Evolutionary conservation across 2,329 filamentous ascomycete genomes (phyloP).

Genomic region (Aspergillus awamori): DNA sequence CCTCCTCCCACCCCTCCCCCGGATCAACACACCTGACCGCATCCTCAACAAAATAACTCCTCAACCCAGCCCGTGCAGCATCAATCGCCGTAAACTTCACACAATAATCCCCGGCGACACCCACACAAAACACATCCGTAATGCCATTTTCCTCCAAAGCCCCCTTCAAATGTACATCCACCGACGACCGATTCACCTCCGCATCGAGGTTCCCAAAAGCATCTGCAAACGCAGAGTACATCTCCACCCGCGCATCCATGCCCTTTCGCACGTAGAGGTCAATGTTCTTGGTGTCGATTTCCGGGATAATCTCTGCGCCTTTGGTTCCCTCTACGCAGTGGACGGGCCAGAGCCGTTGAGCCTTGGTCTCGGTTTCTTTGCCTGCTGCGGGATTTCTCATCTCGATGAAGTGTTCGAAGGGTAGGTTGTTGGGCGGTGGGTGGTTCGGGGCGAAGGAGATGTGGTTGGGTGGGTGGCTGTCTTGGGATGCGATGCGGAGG

Average conservation of each 20-base stretch:
- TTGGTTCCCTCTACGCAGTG: slow-evolving; percentile 80
- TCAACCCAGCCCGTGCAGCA: slow-evolving; percentile 74
- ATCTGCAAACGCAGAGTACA: slow-evolving; percentile 91
- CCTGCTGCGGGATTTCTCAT: slow-evolving; percentile 55
- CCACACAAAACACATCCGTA: slow-evolving; percentile 82
- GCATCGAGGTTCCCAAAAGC: slow-evolving; percentile 62
- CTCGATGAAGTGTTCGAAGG: slow-evolving; percentile 67
- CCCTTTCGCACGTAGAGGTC: slow-evolving; percentile 78
- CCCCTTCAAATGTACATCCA: slow-evolving; percentile 62
- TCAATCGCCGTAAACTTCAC: slow-evolving; percentile 81
- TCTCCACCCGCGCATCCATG: slow-evolving; percentile 72
- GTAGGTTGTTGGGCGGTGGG: slow-evolving; percentile 59
- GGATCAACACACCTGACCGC: slow-evolving; percentile 73
- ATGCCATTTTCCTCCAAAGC: slow-evolving; percentile 61
- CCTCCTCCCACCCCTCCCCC: slow-evolving; percentile 57
- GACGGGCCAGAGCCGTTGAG: slow-evolving; percentile 78
- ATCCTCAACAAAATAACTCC: slow-evolving; percentile 75
- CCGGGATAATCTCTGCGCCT: slow-evolving; percentile 73
- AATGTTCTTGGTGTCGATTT: slow-evolving; percentile 64
- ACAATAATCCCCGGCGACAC: slow-evolving; percentile 87
- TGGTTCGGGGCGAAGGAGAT: slow-evolving; percentile 90
- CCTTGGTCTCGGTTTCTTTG: slow-evolving; percentile 64
- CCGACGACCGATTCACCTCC: slow-evolving; percentile 35
- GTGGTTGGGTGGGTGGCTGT: slow-evolving; percentile 83
- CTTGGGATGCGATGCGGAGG: slow-evolving; percentile 81